Evolutionary conservation across 2,329 filamentous ascomycete genomes (phyloP), one percentile per base, ranked within the genome.

Genomic region (Hymenoscyphus fraxineus): DNA sequence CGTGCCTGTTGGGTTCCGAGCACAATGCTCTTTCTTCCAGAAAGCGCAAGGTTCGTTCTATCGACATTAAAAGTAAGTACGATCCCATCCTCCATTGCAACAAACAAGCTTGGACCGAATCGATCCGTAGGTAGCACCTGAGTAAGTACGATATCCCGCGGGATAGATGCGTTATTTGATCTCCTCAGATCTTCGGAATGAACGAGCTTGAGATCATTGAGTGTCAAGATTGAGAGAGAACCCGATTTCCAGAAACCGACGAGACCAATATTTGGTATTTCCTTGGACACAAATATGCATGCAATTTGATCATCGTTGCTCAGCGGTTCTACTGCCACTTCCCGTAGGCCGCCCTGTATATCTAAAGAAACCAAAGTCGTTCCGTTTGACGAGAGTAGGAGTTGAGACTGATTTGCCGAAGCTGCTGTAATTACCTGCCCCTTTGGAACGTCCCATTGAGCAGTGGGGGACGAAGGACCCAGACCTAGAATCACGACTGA

Each of bases 31-130:
- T 93, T 97, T 67, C 89, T 87, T 0, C 86, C 83, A 0, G 87
- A 88, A 2, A 98, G 79, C 0, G 84, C 79, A 65, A 85, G 85
- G n/a, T 85, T 83, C 0, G 78, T 71, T 0, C 80, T 77, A 39
- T 91, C 85, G 41, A 97, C 83, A 39, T 87, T 85, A 74, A 93
- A 98, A 0, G 90, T 95, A 60, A 96, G 84, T 0, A 99, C 90
- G 66, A 90, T 92, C 3, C 95, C 95, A 76, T 98, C 94, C 58
- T 96, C 92, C 84, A 97, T 90, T 13, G 94, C 91, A 39, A 97
- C 84, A 66, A 99, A 90, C 0, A 99, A 81, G 0, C 91, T 97
- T 0, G 92, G 89, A 0, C 84, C 85, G 6, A 80, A 77, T 9
- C 76, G 63, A 7, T 78, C 71, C 6, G 82, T 81, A 15, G 88